These are phyloP conservation scores for Coemansia sp. DNA, from an alignment of 192 early-diverging fungal genomes.

Conservation along the genomic window DNA sequence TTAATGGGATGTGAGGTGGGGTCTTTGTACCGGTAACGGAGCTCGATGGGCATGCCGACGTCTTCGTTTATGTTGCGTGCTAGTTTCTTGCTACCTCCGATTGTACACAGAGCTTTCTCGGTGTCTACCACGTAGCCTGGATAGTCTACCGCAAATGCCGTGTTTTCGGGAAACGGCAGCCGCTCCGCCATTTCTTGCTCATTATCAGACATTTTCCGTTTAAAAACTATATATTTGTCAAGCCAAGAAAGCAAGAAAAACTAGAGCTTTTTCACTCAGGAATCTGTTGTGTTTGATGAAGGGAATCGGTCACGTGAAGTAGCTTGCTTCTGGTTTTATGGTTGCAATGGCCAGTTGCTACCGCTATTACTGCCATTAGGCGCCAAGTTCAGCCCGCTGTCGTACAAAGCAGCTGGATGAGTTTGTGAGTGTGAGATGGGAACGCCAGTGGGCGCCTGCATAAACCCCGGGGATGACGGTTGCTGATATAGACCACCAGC, in stretches of 20 bases:
- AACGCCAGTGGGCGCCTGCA: constrained; percentile 32
- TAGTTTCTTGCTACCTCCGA: constrained; percentile 47
- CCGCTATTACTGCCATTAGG: constrained; percentile 6
- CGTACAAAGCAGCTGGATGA: constrained; percentile 25
- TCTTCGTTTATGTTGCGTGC: constrained; percentile 18
- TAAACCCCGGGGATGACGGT: constrained; percentile 4
- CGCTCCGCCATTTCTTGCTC: constrained; percentile 23
- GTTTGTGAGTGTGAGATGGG: constrained; percentile 41
- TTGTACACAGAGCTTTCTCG: constrained; percentile 32
- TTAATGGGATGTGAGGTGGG: constrained; percentile 47
- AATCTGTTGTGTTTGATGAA: background rate
- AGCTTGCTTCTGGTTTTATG: background rate
- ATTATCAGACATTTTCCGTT: background rate
- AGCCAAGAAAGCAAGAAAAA: too few species aligned
- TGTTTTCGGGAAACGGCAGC: constrained; percentile 16
- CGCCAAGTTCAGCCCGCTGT: constrained; percentile 5
- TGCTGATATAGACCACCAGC: constrained; percentile 8
- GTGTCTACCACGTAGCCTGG: constrained; percentile 42
- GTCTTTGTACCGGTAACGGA: constrained; percentile 50
- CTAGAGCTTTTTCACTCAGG: too few species aligned
- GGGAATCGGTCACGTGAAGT: constrained; percentile 1
- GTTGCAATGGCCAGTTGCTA: constrained; percentile 8
- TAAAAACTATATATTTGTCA: too few species aligned
- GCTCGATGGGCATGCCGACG: constrained; percentile 36
- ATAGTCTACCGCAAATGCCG: constrained; percentile 45